These are phyloP conservation scores for Aspergillus leporis DNA, from an alignment of 495 filamentous ascomycete species.

Conservation along the genomic window DNA sequence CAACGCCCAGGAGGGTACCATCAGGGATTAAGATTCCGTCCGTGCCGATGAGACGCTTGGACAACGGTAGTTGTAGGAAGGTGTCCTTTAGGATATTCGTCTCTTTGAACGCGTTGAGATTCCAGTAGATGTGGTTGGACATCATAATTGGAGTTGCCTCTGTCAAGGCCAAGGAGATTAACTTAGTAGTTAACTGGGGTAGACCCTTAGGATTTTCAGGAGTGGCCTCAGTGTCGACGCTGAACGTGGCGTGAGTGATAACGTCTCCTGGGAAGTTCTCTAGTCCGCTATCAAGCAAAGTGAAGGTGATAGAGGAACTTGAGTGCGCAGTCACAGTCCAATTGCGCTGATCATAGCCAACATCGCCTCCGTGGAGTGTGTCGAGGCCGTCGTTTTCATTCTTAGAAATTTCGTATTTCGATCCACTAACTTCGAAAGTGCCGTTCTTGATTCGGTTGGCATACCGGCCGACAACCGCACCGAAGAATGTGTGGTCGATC, in stretches of 20 bases:
- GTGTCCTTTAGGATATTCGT: conserved; percentile 69
- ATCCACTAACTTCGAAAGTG: conserved; percentile 70
- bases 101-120: conserved; percentile 78
- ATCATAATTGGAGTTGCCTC: conserved; percentile 83
- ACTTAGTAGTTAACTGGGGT: conserved; percentile 47
- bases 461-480: conserved; percentile 76
- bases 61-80: conserved; percentile 69
- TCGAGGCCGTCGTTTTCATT: conserved; percentile 73
- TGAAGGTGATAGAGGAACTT: conserved; percentile 73
- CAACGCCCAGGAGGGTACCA: conserved; percentile 66
- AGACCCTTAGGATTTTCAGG: conserved; percentile 41
- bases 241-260: conserved; percentile 75
- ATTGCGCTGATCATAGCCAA: conserved; percentile 82
- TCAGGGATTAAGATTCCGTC: conserved; percentile 79
- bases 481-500: conserved; percentile 70
- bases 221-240: conserved; percentile 42
- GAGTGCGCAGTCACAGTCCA: conserved; percentile 74
- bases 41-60: conserved; percentile 65
- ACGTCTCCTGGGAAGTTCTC: conserved; percentile 82
- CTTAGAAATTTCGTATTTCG: conserved; percentile 60
- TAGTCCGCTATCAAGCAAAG: conserved; percentile 69
- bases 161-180: conserved; percentile 69
- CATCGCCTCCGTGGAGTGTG: conserved; percentile 78
- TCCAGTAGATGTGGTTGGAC: conserved; percentile 83
- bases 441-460: conserved; percentile 88